Evolutionary conservation across 768 basidiomycete genomes (phyloP), one percentile per base, ranked within the genome.

Genomic region (Naganishia kalamii): DNA sequence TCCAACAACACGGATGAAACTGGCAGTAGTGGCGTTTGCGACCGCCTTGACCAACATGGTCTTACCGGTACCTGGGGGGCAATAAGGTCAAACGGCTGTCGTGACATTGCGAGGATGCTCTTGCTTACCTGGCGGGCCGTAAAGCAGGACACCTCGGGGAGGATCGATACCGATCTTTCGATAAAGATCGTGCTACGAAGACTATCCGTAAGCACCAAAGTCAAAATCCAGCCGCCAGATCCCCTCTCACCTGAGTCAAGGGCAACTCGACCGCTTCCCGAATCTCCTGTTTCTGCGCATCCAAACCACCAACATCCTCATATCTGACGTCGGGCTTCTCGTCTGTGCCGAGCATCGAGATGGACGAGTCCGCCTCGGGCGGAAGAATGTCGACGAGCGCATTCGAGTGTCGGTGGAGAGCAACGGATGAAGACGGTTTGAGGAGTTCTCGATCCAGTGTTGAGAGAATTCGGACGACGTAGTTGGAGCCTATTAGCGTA

Each of bases 31-130:
- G 76, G 97, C 90, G 75, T 93, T 88, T 25, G 96, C 96, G 29
- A 99, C 96, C n/a, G 96, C 96, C 78, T 98, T 99, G 59, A 98
- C 96, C 68, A 99, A 82, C 93, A 99, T 97, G 0, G 92, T 96
- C 79, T 96, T 96, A 30, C 96, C 96, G 2, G 96, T 99, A 68
- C 96, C 94, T 92, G 35, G 2, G 3, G 11, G 33, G 7, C 40
- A 10, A 51, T 7, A 46, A 8, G n/a, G 57, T 30, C 27, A 57
- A 21, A 7, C 27, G 13, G 21, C 30, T 25, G n/a, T n/a, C 25
- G 1, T 15, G 43, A n/a, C n/a, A 23, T 29, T 17, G 25, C 15
- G 8, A n/a, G 2, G 0, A 10, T 21, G 2, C 23, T 2, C 13
- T 40, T 3, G 0, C 83, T 52, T 73, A 89, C 93, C 94, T 74